These are phyloP conservation scores for Stemphylium beticola DNA, from an alignment of 2,329 filamentous ascomycete genomes.

Conservation along the genomic window DNA sequence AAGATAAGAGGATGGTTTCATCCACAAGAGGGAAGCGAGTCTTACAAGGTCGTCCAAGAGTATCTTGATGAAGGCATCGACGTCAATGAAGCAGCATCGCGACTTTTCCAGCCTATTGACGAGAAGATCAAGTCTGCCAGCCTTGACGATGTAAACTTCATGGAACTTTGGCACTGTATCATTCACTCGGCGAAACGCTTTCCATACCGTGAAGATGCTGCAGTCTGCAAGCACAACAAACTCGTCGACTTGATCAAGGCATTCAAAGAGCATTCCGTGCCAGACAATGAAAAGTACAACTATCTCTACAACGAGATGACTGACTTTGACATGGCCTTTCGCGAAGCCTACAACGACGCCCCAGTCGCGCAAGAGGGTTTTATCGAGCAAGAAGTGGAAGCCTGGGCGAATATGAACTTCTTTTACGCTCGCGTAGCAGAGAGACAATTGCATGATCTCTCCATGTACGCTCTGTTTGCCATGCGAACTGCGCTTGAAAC, in stretches of 20 bases:
- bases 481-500: constrained; percentile 40
- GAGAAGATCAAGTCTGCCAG: constrained; percentile 25
- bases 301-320: constrained; percentile 28
- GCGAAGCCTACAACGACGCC: constrained; percentile 41
- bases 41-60: constrained; percentile 32
- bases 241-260: constrained; percentile 30
- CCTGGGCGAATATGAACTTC: constrained; percentile 42
- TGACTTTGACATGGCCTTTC: constrained; percentile 30
- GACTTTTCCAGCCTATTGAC: constrained; percentile 35
- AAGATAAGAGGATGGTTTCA: constrained; percentile 39
- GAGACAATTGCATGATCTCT: constrained; percentile 21
- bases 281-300: constrained; percentile 25
- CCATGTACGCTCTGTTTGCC: constrained; percentile 37
- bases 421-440: constrained; percentile 36
- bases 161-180: constrained; percentile 41
- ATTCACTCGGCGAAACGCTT: constrained; percentile 39
- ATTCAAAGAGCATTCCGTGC: constrained; percentile 34
- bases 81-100: constrained; percentile 20
- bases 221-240: constrained; percentile 15
- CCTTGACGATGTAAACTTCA: constrained; percentile 27
- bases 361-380: constrained; percentile 26
- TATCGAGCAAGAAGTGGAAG: constrained; percentile 30
- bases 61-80: constrained; percentile 27
- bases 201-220: constrained; percentile 15
- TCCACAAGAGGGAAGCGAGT: constrained; percentile 28